phyloP scores from a whole-genome alignment of 108 stramenopile genomes.

The Discostella pseudostelligera region DNA sequence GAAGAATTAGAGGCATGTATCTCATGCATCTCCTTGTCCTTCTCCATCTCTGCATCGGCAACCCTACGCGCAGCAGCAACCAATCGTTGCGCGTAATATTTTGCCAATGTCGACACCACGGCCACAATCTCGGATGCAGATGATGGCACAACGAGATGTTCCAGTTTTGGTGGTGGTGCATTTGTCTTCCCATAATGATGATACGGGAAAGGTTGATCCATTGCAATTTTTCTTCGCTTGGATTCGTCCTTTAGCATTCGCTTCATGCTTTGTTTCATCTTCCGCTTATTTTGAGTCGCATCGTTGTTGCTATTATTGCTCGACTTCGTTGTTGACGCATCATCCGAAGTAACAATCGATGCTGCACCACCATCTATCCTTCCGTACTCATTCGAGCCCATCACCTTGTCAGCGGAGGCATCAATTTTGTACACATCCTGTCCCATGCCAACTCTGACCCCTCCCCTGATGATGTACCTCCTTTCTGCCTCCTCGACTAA shows the following conservation, averaged over 20 bases:
- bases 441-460: slow-evolving; percentile 30
- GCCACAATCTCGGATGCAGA: slow-evolving; percentile 64
- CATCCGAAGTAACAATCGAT: background rate
- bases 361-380: background rate
- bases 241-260: slow-evolving; percentile 39
- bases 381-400: too few relatives aligned
- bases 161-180: slow-evolving; percentile 26
- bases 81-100: slow-evolving; percentile 78
- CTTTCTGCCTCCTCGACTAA: slow-evolving; percentile 32
- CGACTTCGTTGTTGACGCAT: background rate
- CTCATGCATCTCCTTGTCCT: background rate
- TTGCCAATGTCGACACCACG: slow-evolving; percentile 74
- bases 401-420: too few relatives aligned
- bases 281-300: slow-evolving; percentile 3
- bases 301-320: slow-evolving; percentile 14
- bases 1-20: too few relatives aligned
- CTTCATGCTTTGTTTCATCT: slow-evolving; percentile 32
- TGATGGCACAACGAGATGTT: slow-evolving; percentile 67
- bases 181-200: background rate
- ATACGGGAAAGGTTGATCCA: slow-evolving; percentile 33
- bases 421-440: too few relatives aligned
- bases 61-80: slow-evolving; percentile 62
- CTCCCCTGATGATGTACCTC: slow-evolving; percentile 18
- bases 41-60: slow-evolving; percentile 38
- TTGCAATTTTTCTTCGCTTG: slow-evolving; percentile 31